A percentile compares a stretch with the other conserved stretches of the same genome.
Conservation (phyloP, 257 asterid genomes). For the Salvia hispanica region DNA sequence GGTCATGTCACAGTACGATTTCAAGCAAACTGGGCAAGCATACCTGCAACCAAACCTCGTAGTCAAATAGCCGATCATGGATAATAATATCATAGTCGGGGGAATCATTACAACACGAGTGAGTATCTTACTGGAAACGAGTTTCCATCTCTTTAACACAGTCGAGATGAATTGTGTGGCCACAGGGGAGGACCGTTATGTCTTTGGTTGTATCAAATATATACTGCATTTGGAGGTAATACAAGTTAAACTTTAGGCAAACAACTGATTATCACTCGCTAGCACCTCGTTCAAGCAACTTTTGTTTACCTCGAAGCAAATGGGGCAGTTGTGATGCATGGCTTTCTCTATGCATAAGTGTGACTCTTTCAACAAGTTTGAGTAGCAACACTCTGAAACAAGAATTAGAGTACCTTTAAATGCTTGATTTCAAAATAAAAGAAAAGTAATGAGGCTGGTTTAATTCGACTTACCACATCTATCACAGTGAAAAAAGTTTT, state of each 20-base stretch:
- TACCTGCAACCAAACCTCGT: conserved; percentile 43
- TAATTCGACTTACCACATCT: conserved; percentile 53
- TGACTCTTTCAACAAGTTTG: conserved; percentile 54
- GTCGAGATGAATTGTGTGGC: conserved; percentile 68
- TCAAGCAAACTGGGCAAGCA: conserved; percentile 68
- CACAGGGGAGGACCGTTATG: conserved; percentile 58
- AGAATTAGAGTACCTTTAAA: background rate
- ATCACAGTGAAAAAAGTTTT: conserved; percentile 69
- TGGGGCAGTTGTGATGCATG: conserved; percentile 76
- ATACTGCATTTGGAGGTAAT: conserved; percentile 41
- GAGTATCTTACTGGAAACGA: conserved; percentile 51
- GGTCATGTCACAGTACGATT: conserved; percentile 67
- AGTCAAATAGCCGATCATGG: background rate
- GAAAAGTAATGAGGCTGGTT: background rate
- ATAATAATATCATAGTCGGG: no score
- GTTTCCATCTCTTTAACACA: conserved; percentile 67
- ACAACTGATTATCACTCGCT: background rate
- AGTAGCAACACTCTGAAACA: conserved; percentile 65
- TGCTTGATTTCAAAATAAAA: background rate
- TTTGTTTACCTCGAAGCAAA: conserved; percentile 69
- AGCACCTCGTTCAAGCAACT: background rate
- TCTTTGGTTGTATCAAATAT: conserved; percentile 58
- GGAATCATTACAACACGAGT: background rate
- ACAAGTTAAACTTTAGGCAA: conserved; percentile 10
- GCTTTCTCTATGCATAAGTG: conserved; percentile 73